Evolutionary conservation across 2,329 filamentous ascomycete species (phyloP).

Genomic region (Epichloe uncinata): DNA sequence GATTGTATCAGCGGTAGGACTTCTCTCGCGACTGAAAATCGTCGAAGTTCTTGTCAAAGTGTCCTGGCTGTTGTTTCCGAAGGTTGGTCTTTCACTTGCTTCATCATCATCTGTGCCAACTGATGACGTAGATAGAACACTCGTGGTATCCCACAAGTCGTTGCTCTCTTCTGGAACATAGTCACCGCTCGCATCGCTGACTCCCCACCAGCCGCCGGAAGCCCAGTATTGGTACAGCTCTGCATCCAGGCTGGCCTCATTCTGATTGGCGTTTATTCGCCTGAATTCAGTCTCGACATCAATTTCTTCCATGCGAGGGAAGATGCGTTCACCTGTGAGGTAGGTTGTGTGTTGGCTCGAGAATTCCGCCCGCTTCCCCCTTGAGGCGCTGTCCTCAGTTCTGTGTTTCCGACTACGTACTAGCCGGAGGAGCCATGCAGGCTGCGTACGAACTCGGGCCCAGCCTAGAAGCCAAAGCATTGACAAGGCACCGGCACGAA

Average conservation of each 20-base stretch:
- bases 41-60: conserved; percentile 63
- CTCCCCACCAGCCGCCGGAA: conserved; percentile 72
- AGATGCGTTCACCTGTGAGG: conserved; percentile 32
- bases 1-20: conserved; percentile 46
- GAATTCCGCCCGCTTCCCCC: neutral
- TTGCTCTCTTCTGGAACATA: conserved; percentile 46
- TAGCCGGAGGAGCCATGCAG: conserved; percentile 43
- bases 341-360: neutral
- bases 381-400: neutral
- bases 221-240: conserved; percentile 79
- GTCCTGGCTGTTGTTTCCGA: conserved; percentile 39
- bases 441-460: conserved; percentile 25
- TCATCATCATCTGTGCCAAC: conserved; percentile 24
- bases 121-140: conserved; percentile 51
- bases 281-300: conserved; percentile 76
- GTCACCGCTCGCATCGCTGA: conserved; percentile 66
- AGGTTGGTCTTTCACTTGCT: conserved; percentile 33
- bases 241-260: conserved; percentile 56
- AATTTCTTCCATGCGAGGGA: conserved; percentile 49
- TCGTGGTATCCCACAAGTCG: conserved; percentile 62
- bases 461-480: conserved; percentile 43
- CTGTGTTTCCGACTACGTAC: conserved; percentile 16
- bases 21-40: conserved; percentile 32
- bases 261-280: conserved; percentile 30
- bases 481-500: conserved; percentile 18